Base-by-base conservation (phyloP, 2,329 filamentous ascomycete genomes). In the Paecilomyces variotii region DNA sequence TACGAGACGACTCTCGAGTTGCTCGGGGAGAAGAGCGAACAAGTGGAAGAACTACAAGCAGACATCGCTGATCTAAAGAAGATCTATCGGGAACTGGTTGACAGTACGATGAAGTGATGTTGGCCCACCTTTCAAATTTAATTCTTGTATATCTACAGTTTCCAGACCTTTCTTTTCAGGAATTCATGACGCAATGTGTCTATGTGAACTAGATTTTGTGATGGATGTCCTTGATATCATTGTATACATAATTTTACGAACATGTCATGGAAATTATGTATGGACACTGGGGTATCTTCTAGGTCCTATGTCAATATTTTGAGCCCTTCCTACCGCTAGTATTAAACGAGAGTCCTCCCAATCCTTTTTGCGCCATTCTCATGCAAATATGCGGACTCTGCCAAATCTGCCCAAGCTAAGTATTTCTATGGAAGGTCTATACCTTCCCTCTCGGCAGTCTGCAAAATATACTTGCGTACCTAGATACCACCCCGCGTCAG, bases 21-120 rank as follows among this genome's bases (percentile, higher is more conserved):
- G 85, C 77, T 99, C 58, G 94, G 94, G 1, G 94, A 99, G 82
- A 96, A 96, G 83, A 96, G 91, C 73, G 94, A 99, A 79, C 79
- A 88, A 69, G 92, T 96, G 1, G 91, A 96, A 70, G 94, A 99
- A 79, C 78, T 99, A 64, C 86, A 82, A 73, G 87, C 89, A 11
- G 94, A 97, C 79, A 89, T 99, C 56, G 81, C 86, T 64, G 94
- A 99, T 79, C 82, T 99, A 72, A 99, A 99, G 80, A 88, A 87
- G 69, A 96, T 99, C 82, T 97, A 97, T 78, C 85, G 91, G 64
- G 93, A 97, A 71, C 76, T 99, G 72, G 89, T 96, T 54, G 90
- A 96, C 76, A 85, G 87, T 70, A 93, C 90, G 59, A 85, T 91
- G 70, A 88, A 85, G 75, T 89, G 74, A 79, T 61, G 27, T 35